Conservation (phyloP, 768 basidiomycete genomes). For the Phylloporus sp. region DNA sequence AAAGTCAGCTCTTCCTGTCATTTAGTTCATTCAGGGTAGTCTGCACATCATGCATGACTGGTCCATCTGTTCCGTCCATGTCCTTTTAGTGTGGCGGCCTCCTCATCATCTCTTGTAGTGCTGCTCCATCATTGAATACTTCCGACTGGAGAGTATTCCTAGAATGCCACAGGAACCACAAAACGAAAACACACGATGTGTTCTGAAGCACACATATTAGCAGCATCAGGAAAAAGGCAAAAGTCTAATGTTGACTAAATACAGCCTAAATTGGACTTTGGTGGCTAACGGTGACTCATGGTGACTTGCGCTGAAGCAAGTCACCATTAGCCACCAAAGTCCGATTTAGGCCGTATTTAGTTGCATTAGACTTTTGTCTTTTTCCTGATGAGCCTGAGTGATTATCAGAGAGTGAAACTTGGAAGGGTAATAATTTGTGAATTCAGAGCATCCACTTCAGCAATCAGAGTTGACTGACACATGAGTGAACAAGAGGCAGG, state of each 20-base stretch:
- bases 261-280: too few species aligned
- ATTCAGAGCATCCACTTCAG: slow-evolving; percentile 83
- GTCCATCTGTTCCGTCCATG: slow-evolving; percentile 64
- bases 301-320: too few species aligned
- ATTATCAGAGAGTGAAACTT: slow-evolving; percentile 62
- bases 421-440: slow-evolving; percentile 68
- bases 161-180: slow-evolving; percentile 38
- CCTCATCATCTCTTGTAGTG: slow-evolving; percentile 77
- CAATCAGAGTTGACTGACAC: too few species aligned
- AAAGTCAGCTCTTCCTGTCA: slow-evolving; percentile 76
- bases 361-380: too few species aligned
- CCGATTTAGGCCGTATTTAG: too few species aligned
- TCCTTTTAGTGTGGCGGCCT: slow-evolving; percentile 87
- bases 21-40: slow-evolving; percentile 2
- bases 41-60: slow-evolving; percentile 35
- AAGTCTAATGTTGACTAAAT: too few species aligned
- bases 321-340: too few species aligned
- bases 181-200: slow-evolving; percentile 89
- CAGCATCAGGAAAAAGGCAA: too few species aligned
- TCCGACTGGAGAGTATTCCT: slow-evolving; percentile 62
- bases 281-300: too few species aligned
- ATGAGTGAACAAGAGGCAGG: neutral
- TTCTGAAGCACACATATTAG: slow-evolving; percentile 55
- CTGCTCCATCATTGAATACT: slow-evolving; percentile 73
- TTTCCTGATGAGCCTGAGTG: too few species aligned